Base-by-base conservation (phyloP, 2,329 filamentous ascomycete genomes). In the Scedosporium apiospermum region DNA sequence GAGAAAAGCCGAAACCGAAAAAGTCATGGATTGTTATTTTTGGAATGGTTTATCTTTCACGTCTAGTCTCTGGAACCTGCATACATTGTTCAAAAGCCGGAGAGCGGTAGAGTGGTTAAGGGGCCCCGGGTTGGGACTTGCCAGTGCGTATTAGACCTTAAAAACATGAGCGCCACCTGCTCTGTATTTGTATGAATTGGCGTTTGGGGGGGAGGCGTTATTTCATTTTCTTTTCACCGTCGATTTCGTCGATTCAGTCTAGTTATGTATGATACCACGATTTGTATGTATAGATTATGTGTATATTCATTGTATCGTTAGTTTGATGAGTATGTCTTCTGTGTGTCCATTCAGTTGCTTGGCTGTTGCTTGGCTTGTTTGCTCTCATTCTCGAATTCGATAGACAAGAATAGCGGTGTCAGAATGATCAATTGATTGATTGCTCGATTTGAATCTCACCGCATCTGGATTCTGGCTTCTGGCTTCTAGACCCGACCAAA, bases 261-360 rank as follows among this genome's bases (percentile, higher is more conserved):
- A 34, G 14, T 27, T 51, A 21, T 30, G 46, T 49, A 57, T 57
- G 57, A 27, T n/a, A 55, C 34, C 34, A 38, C 34, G 34, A 10
- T 38, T 38, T 38, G 18, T 18, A 41, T 23, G 10, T 46, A 12
- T 51, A 41, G 9, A 38, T 38, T 38, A 38, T 38, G 34, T 38
- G 34, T 38, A 38, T 61, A 61, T 41, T 38, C 3, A 61, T 41
- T 38, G 3, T 12, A 1, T 38, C 34, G 10, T 38, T 38, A 38
- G 3, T 38, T 38, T 30, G 27, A 30, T 3, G 27, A 6, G 27
- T 30, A 6, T 30, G 49, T 61, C 61, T 61, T 64, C 27, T 42
- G 61, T 65, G 63, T 66, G 63, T 66, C 61, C 70, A 62, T 66
- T 59, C 65, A 38, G 63, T 44, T 34, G 49, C 55, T 62, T 61